Conservation (phyloP, 2,329 filamentous ascomycete species). For the Verticillium albo-atrum region DNA sequence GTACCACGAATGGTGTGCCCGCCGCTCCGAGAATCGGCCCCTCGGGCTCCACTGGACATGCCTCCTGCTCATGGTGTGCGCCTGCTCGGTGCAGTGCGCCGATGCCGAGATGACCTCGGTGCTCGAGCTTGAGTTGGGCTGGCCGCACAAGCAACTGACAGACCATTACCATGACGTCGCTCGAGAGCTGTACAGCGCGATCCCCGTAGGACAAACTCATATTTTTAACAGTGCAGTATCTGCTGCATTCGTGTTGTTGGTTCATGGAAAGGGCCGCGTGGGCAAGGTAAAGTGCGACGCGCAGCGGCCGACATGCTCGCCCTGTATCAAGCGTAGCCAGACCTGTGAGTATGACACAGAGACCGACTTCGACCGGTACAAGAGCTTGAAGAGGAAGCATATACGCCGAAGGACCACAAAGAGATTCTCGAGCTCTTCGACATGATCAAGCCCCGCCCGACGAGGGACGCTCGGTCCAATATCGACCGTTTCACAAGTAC, state of each 20-base stretch:
- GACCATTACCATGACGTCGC: slow-evolving; percentile 27
- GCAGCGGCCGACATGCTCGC: too few relatives aligned
- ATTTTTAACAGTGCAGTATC: slow-evolving; percentile 27
- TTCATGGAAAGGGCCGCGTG: slow-evolving; percentile 29
- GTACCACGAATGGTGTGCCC: slow-evolving; percentile 29
- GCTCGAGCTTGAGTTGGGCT: slow-evolving; percentile 24
- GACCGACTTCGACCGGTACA: too few relatives aligned
- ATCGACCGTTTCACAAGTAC: too few relatives aligned
- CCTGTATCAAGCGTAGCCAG: too few relatives aligned
- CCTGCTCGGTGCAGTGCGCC: slow-evolving; percentile 29
- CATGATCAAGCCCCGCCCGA: too few relatives aligned
- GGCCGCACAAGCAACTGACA: slow-evolving; percentile 20
- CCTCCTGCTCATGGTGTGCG: slow-evolving; percentile 31
- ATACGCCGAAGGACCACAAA: too few relatives aligned
- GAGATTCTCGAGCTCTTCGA: too few relatives aligned
- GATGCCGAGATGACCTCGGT: slow-evolving; percentile 22
- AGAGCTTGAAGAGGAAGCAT: too few relatives aligned
- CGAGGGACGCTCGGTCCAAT: too few relatives aligned
- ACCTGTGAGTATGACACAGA: too few relatives aligned
- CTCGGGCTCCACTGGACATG: slow-evolving; percentile 30
- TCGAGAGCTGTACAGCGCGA: slow-evolving; percentile 24
- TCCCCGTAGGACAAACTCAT: slow-evolving; percentile 26
- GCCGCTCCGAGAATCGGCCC: slow-evolving; percentile 6
- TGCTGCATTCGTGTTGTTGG: slow-evolving; percentile 32
- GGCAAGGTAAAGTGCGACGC: too few relatives aligned